phyloP scores from a whole-genome alignment of 2,329 filamentous ascomycete species.

The Fusarium chuoi region DNA sequence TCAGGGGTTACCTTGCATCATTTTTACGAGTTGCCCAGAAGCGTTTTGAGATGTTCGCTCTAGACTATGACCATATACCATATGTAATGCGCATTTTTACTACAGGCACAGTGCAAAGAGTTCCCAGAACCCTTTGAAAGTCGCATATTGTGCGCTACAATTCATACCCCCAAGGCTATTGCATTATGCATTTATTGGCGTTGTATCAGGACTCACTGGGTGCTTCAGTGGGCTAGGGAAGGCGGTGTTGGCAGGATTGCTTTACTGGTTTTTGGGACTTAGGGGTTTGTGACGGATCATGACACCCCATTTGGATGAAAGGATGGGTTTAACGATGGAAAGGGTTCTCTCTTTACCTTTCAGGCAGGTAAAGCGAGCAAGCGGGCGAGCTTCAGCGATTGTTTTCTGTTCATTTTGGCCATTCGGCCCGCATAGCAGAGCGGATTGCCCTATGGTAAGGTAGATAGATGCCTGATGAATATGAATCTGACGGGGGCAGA shows the following conservation, averaged over 20 bases:
- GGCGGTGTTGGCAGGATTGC: conserved; percentile 41
- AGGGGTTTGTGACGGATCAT: conserved; percentile 18
- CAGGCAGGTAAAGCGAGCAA: conserved; percentile 19
- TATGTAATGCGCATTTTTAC: conserved; percentile 4
- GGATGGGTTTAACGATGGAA: conserved; percentile 29
- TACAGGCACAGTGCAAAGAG: conserved; percentile 4
- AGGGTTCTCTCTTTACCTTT: conserved; percentile 5
- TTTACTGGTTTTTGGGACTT: conserved; percentile 34
- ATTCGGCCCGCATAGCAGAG: conserved; percentile 15
- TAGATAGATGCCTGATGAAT: conserved; percentile 21
- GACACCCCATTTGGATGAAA: conserved; percentile 30
- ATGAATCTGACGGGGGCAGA: conserved; percentile 15
- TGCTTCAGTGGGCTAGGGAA: conserved; percentile 36
- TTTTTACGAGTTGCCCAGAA: not conserved
- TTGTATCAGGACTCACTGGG: conserved; percentile 41
- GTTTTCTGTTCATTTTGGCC: conserved; percentile 21
- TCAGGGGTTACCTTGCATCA: not conserved
- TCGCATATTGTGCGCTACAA: conserved; percentile 37
- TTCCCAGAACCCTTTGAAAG: conserved; percentile 22
- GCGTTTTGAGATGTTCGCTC: not conserved
- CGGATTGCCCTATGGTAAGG: not conserved
- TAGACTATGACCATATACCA: not conserved
- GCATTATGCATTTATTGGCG: conserved; percentile 47
- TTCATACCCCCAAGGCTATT: conserved; percentile 38
- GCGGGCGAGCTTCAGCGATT: conserved; percentile 29